Conservation (phyloP, 306 rosid genomes). For the Citrullus mucosospermus region DNA sequence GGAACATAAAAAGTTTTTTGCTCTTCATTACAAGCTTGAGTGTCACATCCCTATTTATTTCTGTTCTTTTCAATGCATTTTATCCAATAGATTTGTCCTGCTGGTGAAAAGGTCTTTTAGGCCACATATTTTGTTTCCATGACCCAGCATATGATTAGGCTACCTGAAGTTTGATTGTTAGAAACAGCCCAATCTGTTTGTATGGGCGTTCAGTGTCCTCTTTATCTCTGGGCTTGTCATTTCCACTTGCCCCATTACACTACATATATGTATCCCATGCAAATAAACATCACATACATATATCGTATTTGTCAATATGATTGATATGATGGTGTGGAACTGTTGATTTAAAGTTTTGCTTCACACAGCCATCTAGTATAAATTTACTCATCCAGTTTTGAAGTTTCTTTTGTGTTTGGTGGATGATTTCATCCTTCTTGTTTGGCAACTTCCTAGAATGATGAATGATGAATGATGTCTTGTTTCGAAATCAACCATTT, state of each 20-base stretch:
- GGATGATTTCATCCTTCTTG: neutral
- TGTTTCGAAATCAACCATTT: neutral
- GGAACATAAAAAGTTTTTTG: neutral
- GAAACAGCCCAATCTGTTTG: slow-evolving; percentile 2
- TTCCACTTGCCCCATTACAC: neutral
- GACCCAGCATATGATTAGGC: neutral
- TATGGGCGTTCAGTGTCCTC: neutral
- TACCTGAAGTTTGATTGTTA: neutral
- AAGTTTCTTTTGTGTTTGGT: neutral
- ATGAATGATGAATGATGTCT: neutral
- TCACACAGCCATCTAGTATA: neutral
- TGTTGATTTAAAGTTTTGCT: neutral
- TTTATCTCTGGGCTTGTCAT: neutral
- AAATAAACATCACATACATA: neutral
- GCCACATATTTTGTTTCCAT: neutral
- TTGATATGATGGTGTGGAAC: neutral
- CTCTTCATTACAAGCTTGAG: neutral
- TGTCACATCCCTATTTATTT: slow-evolving; percentile 6
- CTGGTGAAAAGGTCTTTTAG: neutral
- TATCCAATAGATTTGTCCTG: neutral
- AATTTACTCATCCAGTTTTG: neutral
- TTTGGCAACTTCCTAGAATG: neutral
- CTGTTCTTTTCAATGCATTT: neutral
- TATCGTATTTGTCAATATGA: neutral
- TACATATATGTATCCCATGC: slow-evolving; percentile 4